Percentiles rank a stretch among this genome's conserved stretches.
phyloP scores from a whole-genome alignment of 805 yeast genomes.

The Kluyveromyces lactis region DNA sequence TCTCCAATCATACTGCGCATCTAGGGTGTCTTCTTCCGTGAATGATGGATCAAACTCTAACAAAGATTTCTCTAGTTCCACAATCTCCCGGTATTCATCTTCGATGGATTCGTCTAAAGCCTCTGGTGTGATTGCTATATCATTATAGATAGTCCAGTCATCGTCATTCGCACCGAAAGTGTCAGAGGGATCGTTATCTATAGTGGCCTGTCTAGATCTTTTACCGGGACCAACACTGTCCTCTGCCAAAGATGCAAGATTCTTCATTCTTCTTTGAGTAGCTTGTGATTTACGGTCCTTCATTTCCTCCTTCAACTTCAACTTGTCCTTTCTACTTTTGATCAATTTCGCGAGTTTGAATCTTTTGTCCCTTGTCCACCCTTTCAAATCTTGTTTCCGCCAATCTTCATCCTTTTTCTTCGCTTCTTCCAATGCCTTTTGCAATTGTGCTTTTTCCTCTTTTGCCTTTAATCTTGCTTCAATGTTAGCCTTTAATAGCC shows the following conservation, averaged over 20 bases:
- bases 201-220: conserved; percentile 50
- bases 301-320: conserved; percentile 65
- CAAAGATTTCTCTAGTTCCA: conserved; percentile 63
- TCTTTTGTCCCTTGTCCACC: conserved; percentile 74
- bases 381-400: conserved; percentile 64
- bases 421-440: conserved; percentile 49
- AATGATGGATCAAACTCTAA: conserved; percentile 80
- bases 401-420: conserved; percentile 64
- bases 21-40: conserved; percentile 75
- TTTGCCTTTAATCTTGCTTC: conserved; percentile 83
- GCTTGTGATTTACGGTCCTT: conserved; percentile 85
- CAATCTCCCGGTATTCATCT: conserved; percentile 53
- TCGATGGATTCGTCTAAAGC: conserved; percentile 64
- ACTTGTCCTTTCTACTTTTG: conserved; percentile 55
- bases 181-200: conserved; percentile 87
- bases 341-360: conserved; percentile 50
- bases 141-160: conserved; percentile 89
- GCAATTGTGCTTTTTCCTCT: conserved; percentile 65
- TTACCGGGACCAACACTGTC: conserved; percentile 35
- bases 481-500: conserved; percentile 71
- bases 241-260: conserved; percentile 81
- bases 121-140: conserved; percentile 65
- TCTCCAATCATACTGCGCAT: conserved; percentile 78
- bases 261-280: conserved; percentile 88
- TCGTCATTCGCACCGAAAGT: conserved; percentile 93